Conservation (phyloP, 1,284 basidiomycete genomes). For the Cutaneotrichosporon dermatis region DNA sequence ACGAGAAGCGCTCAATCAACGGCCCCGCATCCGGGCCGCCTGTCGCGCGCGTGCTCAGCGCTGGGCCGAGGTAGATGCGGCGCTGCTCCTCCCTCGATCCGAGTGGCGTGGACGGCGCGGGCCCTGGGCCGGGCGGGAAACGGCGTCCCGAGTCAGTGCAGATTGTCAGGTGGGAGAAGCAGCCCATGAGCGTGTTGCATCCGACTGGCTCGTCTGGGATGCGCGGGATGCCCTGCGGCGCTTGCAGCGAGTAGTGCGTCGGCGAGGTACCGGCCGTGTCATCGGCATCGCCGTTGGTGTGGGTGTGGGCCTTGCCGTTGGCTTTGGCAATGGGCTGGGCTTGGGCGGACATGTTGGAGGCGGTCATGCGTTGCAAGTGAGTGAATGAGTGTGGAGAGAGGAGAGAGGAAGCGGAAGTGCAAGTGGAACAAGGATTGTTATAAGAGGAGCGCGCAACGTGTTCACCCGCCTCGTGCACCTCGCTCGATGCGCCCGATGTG, state of each 20-base stretch:
- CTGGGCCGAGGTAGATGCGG: slow-evolving; percentile 39
- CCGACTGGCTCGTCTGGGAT: slow-evolving; percentile 27
- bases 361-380: not conserved
- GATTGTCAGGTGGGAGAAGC: slow-evolving; percentile 29
- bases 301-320: not conserved
- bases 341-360: not conserved
- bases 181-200: slow-evolving; percentile 38
- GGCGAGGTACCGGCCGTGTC: not conserved
- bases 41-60: slow-evolving; percentile 41
- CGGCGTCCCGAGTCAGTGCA: slow-evolving; percentile 12
- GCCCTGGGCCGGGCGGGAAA: slow-evolving; percentile 3
- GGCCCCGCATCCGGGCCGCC: slow-evolving; percentile 46
- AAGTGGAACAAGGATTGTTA: no score
- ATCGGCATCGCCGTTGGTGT: not conserved
- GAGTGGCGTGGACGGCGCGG: slow-evolving; percentile 26
- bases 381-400: not conserved
- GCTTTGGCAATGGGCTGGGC: not conserved
- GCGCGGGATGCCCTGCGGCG: slow-evolving; percentile 23
- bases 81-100: slow-evolving; percentile 37
- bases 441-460: not conserved
- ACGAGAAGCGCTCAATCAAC: slow-evolving; percentile 44
- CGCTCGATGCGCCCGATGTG: no score
- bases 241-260: not conserved
- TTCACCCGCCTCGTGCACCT: not conserved
- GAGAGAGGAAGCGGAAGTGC: not conserved